Base-by-base conservation (phyloP, 306 rosid species). In the Pachyrhizus erosus region DNA sequence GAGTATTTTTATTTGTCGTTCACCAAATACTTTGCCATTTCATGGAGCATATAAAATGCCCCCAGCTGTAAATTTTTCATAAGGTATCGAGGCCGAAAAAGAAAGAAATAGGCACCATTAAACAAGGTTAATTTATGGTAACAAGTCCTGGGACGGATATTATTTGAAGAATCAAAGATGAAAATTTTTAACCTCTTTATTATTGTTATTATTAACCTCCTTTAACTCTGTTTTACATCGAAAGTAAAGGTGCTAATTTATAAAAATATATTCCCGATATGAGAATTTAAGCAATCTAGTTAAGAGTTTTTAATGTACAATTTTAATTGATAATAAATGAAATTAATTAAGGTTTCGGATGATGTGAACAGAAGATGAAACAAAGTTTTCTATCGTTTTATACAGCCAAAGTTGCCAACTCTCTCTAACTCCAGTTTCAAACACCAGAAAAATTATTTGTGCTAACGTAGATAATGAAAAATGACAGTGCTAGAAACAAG, bases 251-350 rank as follows among this genome's bases (percentile, higher is more conserved):
- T 9, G 13, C 68, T 54, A 17, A 2, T 39, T 40, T 23, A 70
- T 42, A 27, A 66, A 66, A 34, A 39, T 20, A 66, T 66, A 66
- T 34, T 66, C 48, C 58, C 1, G 4, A 37, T 67, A 27, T 9
- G 31, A 51, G 6, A 43, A 79, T 31, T 55, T 49, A 54, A 73
- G 73, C 7, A 79, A 65, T 33, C 23, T 33, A 73, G 49, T 79
- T 84, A 84, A 66, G 77, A 40, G 13, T 27, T 52, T 73, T 66
- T 21, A 82, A 69, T 76, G 3, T 31, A 3, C 31, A 20, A 26
- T 24, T 49, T 62, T 9, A 62, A 43, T 21, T 34, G 64, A 60
- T 51, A 37, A 49, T 81, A 67, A 82, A 67, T 68, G 72, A 21
- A 24, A 72, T 73, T 61, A 61, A 37, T 31, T 21, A 21, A 55